Percentiles rank a stretch among this genome's conserved stretches.
Conservation (phyloP, 2,329 filamentous ascomycete species). For the Blastomyces percursus region DNA sequence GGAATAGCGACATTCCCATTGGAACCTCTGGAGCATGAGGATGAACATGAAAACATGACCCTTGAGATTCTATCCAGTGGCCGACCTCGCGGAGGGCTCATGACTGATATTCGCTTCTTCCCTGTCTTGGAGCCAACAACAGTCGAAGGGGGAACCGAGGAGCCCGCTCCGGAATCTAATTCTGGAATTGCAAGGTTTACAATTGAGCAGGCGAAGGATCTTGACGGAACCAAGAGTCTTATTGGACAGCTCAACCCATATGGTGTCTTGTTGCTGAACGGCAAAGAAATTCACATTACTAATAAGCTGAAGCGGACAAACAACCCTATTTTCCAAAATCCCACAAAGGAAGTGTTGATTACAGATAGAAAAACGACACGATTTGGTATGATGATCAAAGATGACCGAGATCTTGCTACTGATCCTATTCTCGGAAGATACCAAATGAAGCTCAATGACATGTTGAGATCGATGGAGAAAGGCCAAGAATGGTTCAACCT, state of each 20-base stretch:
- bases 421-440: conserved; percentile 85
- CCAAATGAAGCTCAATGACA: conserved; percentile 89
- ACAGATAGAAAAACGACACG: conserved; percentile 86
- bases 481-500: conserved; percentile 96
- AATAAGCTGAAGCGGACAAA: conserved; percentile 95
- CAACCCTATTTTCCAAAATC: conserved; percentile 91
- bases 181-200: conserved; percentile 91
- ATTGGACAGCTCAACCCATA: conserved; percentile 89
- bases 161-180: conserved; percentile 76
- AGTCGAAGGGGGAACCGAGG: conserved; percentile 62
- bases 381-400: conserved; percentile 85
- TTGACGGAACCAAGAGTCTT: conserved; percentile 84
- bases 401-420: conserved; percentile 72
- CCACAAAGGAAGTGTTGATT: conserved; percentile 86
- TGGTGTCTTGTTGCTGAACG: conserved; percentile 75
- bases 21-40: conserved; percentile 65
- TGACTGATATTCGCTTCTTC: conserved; percentile 86
- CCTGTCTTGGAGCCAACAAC: conserved; percentile 63
- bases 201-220: conserved; percentile 89
- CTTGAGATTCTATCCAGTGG: conserved; percentile 78
- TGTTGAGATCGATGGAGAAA: conserved; percentile 81
- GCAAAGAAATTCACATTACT: conserved; percentile 78
- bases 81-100: conserved; percentile 67
- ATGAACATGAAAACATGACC: conserved; percentile 71
- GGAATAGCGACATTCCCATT: conserved; percentile 76